Base-by-base conservation (phyloP, 371 early-diverging fungal species). In the Encephalitozoon hellem region DNA sequence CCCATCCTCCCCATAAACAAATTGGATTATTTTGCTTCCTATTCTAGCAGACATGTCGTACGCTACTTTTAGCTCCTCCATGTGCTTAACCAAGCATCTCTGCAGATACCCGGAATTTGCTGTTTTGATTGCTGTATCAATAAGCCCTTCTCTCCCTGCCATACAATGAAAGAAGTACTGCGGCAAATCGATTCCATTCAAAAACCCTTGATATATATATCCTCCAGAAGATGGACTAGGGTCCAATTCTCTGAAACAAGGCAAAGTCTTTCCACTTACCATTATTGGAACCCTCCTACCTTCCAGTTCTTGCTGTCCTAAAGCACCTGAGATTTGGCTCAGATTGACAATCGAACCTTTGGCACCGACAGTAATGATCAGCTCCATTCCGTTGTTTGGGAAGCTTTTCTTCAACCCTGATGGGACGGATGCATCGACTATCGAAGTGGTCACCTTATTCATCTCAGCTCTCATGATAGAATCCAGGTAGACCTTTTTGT, bases 101-200 rank as follows among this genome's bases (percentile, higher is more conserved):
- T 97, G 98, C 82, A 99, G 86, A 85, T 99, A 99, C 51, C 99
- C 99, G 9, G 96, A 95, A 82, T 94, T 91, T 49, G 95, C 91
- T 0, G 99, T 99, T 87, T 99, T 99, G 84, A 97, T 96, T 71
- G 99, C 98, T 1, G 99, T 99, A 88, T 99, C 99, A 79, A 99
- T 95, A 26, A 99, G 87, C 79, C 99, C 99, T 89, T 99, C 99
- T 86, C 99, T 93, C 82, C 99, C 99, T 76, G 98, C 97, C 98
- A 99, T 99, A 85, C 94, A 94, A 82, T 90, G 89, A 85, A 90
- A 89, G 78, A 81, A 89, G 84, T 87, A 90, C 75, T 88, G 88
- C 73, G 94, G 93, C 25, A 95, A 94, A 78, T 91, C 90, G 79
- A 99, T 92, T 59, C 99, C 99, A 2, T 95, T 95, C 88, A 99